Conservation (phyloP, 1,284 basidiomycete genomes). For the Taiwanofungus camphoratus region DNA sequence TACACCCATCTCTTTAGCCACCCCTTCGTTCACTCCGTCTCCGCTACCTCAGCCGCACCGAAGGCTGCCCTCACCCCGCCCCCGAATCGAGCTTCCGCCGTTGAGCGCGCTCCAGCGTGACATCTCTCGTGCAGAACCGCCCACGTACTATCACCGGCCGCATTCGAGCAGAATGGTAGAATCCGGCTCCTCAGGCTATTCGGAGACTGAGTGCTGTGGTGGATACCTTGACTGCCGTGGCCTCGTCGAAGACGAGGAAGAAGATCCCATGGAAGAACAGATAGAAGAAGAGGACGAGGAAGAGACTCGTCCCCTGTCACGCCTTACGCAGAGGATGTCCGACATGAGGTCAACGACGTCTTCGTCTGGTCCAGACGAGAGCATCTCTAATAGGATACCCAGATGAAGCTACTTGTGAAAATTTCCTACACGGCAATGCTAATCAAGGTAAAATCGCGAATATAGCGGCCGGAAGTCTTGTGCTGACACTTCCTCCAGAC, state of each 20-base stretch:
- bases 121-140: constrained; percentile 9
- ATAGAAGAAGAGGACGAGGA: constrained; percentile 14
- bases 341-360: constrained; percentile 25
- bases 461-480: no score
- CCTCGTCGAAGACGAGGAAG: constrained; percentile 34
- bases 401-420: no score
- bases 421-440: no score
- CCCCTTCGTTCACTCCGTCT: constrained; percentile 21
- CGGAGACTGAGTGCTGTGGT: constrained; percentile 35
- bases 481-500: no score
- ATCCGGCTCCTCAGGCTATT: constrained; percentile 9
- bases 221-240: constrained; percentile 44
- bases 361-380: constrained; percentile 15
- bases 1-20: constrained; percentile 28
- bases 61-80: constrained; percentile 24
- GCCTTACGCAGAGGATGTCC: constrained; percentile 21
- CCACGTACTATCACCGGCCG: constrained; percentile 16
- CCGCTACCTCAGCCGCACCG: constrained; percentile 17
- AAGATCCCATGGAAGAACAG: constrained; percentile 17
- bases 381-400: constrained; percentile 1
- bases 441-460: no score
- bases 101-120: constrained; percentile 20
- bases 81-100: constrained; percentile 20
- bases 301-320: constrained; percentile 10
- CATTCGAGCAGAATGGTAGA: constrained; percentile 15